A percentile compares a stretch with the other conserved stretches of the same genome.
Evolutionary conservation across 2,329 filamentous ascomycete species (phyloP).

Genomic region (Alternaria angustiovoidea): DNA sequence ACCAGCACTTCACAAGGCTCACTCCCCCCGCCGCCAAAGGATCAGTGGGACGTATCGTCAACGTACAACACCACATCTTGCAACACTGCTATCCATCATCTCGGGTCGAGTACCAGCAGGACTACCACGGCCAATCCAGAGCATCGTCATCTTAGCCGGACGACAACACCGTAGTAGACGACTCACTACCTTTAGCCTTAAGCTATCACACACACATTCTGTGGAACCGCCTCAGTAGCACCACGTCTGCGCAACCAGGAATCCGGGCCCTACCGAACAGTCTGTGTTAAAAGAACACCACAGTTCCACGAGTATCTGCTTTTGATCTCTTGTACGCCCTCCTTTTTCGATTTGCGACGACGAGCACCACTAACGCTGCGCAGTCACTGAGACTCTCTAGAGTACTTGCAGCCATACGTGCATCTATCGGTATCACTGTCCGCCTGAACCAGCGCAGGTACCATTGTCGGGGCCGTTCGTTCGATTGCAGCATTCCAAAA

Average conservation of each 20-base stretch:
- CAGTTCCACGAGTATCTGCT: constrained; percentile 49
- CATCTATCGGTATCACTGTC: constrained; percentile 54
- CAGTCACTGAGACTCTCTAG: constrained; percentile 54
- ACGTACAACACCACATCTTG: constrained; percentile 48
- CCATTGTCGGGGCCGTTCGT: constrained; percentile 42
- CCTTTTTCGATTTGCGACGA: constrained; percentile 47
- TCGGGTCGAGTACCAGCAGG: constrained; percentile 34
- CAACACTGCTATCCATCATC: constrained; percentile 36
- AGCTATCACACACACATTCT: constrained; percentile 47
- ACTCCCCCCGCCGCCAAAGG: constrained; percentile 22
- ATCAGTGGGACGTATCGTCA: constrained; percentile 34
- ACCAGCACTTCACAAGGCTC: constrained; percentile 35
- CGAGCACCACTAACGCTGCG: constrained; percentile 50
- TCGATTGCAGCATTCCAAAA: constrained; percentile 33
- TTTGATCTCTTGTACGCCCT: constrained; percentile 52
- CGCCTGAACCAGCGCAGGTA: constrained; percentile 49
- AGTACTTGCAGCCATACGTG: constrained; percentile 55
- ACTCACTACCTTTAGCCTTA: constrained; percentile 41
- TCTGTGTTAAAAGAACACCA: constrained; percentile 46
- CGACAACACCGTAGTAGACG: constrained; percentile 40
- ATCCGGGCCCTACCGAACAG: constrained; percentile 53
- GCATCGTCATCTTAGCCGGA: constrained; percentile 29
- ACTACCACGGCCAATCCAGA: constrained; percentile 36
- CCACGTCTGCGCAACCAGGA: constrained; percentile 59
- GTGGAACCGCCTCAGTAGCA: constrained; percentile 52